phyloP scores from a whole-genome alignment of 1,139 yeast genomes.

The Kodamaea plutei region DNA sequence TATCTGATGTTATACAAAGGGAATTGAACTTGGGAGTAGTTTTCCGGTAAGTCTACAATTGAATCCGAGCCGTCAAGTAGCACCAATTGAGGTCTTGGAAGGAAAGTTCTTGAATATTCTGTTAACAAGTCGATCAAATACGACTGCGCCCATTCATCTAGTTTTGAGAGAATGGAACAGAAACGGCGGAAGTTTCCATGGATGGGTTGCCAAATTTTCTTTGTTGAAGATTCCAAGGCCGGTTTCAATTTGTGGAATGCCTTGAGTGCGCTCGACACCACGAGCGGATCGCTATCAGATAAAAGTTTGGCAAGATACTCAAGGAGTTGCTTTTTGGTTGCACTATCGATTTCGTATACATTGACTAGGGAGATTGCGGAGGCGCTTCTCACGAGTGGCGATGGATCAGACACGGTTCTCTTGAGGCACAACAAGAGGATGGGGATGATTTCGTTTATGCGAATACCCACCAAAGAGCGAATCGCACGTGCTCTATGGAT shows the following conservation, averaged over 20 bases:
- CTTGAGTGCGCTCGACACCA: conserved; percentile 66
- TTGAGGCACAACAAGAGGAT: conserved; percentile 72
- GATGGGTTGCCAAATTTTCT: conserved; percentile 48
- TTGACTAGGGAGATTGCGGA: conserved; percentile 77
- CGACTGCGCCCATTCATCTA: conserved; percentile 80
- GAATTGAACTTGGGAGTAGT: conserved; percentile 26
- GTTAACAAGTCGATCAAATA: conserved; percentile 58
- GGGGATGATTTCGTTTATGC: conserved; percentile 75
- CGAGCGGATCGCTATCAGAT: conserved; percentile 60
- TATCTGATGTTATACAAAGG: conserved; percentile 35
- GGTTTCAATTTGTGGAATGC: conserved; percentile 47
- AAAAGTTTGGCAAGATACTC: conserved; percentile 51
- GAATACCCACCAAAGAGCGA: conserved; percentile 74
- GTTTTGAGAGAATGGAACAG: conserved; percentile 47
- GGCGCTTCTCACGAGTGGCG: conserved; percentile 75
- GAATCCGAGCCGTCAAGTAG: conserved; percentile 21
- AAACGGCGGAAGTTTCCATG: conserved; percentile 70
- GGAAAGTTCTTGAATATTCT: conserved; percentile 59
- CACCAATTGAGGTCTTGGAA: conserved; percentile 48
- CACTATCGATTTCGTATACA: conserved; percentile 42
- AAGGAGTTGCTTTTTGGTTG: conserved; percentile 34
- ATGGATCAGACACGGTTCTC: conserved; percentile 64
- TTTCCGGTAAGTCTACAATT: conserved; percentile 38
- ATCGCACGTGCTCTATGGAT: conserved; percentile 69
- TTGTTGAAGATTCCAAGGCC: conserved; percentile 9